These are phyloP conservation scores for Iberis pinnata DNA, from an alignment of 345 rosid genomes.

Conservation along the genomic window DNA sequence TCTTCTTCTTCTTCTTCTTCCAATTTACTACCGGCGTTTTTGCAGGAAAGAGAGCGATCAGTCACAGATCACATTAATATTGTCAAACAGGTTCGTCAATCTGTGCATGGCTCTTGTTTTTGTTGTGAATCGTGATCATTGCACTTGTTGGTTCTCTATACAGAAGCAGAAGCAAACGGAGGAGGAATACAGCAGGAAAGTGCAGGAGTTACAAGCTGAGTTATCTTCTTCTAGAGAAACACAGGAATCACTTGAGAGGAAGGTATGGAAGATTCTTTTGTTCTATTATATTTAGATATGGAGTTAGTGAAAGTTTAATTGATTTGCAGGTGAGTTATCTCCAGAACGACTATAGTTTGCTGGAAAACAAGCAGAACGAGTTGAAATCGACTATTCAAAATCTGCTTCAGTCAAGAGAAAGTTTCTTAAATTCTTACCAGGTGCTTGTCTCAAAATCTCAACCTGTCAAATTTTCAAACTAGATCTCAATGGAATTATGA, in stretches of 20 bases:
- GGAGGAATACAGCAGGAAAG: conserved; percentile 49
- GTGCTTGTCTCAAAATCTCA: conserved; percentile 15
- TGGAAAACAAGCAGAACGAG: conserved; percentile 58
- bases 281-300: conserved; percentile 24
- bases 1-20: neutral
- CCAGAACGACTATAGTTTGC: conserved; percentile 54
- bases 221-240: conserved; percentile 44
- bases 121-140: conserved; percentile 4
- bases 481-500: neutral
- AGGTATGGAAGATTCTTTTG: conserved; percentile 30
- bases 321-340: conserved; percentile 51
- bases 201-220: conserved; percentile 58
- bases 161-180: conserved; percentile 72
- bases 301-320: conserved; percentile 6
- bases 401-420: conserved; percentile 62
- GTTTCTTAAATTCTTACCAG: conserved; percentile 56
- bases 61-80: conserved; percentile 44
- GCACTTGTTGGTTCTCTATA: conserved; percentile 16
- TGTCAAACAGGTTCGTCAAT: conserved; percentile 42
- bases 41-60: conserved; percentile 53
- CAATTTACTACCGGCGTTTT: neutral
- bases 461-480: neutral
- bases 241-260: conserved; percentile 54
- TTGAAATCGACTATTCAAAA: conserved; percentile 46
- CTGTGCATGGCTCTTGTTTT: neutral